These are phyloP conservation scores for Ogataea paraovalis DNA, from an alignment of 805 yeast species.

Conservation along the genomic window DNA sequence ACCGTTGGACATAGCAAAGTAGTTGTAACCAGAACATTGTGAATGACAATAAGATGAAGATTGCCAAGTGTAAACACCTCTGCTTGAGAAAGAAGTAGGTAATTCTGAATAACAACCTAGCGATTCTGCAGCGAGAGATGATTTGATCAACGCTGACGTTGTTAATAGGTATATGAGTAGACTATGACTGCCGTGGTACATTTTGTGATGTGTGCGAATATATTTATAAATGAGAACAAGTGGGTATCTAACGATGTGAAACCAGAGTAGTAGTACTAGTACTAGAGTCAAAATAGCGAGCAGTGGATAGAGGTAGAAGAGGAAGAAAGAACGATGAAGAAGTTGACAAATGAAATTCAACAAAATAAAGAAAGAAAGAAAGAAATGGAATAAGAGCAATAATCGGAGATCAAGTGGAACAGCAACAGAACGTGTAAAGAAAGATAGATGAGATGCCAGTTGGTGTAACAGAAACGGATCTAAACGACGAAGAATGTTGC, in stretches of 20 bases:
- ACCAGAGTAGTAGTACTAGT: too few species aligned
- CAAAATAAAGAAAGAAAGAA: too few species aligned
- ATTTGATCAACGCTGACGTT: neutral
- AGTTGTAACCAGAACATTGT: constrained; percentile 37
- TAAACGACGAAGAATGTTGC: too few species aligned
- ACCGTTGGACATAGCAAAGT: constrained; percentile 52
- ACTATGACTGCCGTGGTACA: neutral
- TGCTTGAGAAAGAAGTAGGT: constrained; percentile 31
- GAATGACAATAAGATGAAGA: constrained; percentile 52
- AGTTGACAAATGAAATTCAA: too few species aligned
- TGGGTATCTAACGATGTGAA: neutral
- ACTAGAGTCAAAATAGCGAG: too few species aligned
- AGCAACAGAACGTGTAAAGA: too few species aligned
- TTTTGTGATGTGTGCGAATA: neutral
- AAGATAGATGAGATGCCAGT: too few species aligned
- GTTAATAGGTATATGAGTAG: neutral
- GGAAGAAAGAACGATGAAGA: too few species aligned
- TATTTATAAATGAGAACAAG: neutral
- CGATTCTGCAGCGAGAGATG: constrained; percentile 4
- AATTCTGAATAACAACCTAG: constrained; percentile 40
- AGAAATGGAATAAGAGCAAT: too few species aligned
- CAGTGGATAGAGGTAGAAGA: too few species aligned
- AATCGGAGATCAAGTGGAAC: too few species aligned
- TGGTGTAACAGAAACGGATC: too few species aligned
- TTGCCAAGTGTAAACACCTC: constrained; percentile 54